Base-by-base conservation (phyloP, 345 rosid species). In the Lepidium sativum region DNA sequence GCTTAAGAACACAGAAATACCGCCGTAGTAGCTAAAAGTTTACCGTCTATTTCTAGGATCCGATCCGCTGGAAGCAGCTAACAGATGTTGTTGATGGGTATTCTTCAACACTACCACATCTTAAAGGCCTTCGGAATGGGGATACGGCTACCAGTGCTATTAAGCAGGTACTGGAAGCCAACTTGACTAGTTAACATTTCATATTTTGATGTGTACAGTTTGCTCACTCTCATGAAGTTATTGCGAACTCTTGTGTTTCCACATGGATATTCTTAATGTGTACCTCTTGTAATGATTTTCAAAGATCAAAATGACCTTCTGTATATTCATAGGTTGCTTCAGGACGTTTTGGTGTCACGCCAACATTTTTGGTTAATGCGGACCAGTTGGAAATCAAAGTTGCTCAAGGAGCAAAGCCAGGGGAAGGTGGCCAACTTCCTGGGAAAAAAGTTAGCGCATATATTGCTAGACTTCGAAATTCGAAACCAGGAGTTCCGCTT, bases 341-440 rank as follows among this genome's bases (percentile, higher is more conserved):
- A 50, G 96, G 99, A 34, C 95, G 97, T 38, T 94, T 94, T 80
- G 97, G 97, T 73, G 99, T 94, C 64, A 94, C 99, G 57, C 99
- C 99, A 20, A 90, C 96, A 16, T 94, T 94, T 84, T 79, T 90
- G 83, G 97, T 79, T 51, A 89, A 90, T 70, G 97, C 97, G 34
- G 96, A 81, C 76, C 99, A 90, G 70, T 44, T 88, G 75, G 97
- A 94, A 77, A 94, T 94, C 70, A 94, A 94, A 84, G 89, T 94
- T 77, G 97, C 99, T 62, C 97, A 90, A 84, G 99, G 99, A 57
- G 99, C 99, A 61, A 94, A 90, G 76, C 99, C 99, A 60, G 99
- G 99, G 60, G 99, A 88, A 83, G 99, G 99, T 54, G 97, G 99
- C 29, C 99, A 94, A 69, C 78, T 94, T 77, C 99, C 97, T 27